A percentile compares a stretch with the other conserved stretches of the same genome.
phyloP scores from a whole-genome alignment of 2,329 filamentous ascomycete genomes.

The Cladosporium sp. region DNA sequence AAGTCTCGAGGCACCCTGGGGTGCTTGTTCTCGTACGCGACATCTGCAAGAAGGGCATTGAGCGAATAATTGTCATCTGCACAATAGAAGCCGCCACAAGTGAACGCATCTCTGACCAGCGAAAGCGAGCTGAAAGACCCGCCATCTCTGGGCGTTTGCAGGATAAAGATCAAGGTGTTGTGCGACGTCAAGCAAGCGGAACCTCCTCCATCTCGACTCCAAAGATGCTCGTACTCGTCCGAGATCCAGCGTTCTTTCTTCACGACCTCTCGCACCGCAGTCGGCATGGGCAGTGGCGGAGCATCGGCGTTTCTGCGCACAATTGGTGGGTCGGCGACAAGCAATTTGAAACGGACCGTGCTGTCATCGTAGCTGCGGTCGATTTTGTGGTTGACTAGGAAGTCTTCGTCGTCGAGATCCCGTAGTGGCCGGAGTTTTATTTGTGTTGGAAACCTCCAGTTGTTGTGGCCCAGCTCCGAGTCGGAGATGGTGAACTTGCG shows the following conservation, averaged over 20 bases:
- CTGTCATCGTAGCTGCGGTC: slow-evolving; percentile 33
- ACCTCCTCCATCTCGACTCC: slow-evolving; percentile 31
- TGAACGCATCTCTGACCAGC: slow-evolving; percentile 27
- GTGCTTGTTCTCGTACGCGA: slow-evolving; percentile 30
- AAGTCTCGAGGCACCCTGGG: slow-evolving; percentile 32
- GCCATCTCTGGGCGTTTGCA: slow-evolving; percentile 32
- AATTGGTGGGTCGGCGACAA: slow-evolving; percentile 17
- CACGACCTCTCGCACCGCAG: slow-evolving; percentile 23
- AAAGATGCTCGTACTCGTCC: slow-evolving; percentile 32
- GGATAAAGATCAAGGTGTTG: slow-evolving; percentile 29
- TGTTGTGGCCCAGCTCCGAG: slow-evolving; percentile 31
- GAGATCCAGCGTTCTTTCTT: slow-evolving; percentile 30
- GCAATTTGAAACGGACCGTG: slow-evolving; percentile 31
- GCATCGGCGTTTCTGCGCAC: slow-evolving; percentile 26
- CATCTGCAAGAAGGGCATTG: slow-evolving; percentile 23
- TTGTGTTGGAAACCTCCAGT: slow-evolving; percentile 28
- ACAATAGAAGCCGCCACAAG: slow-evolving; percentile 30
- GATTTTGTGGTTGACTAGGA: slow-evolving; percentile 32
- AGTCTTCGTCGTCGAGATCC: slow-evolving; percentile 30
- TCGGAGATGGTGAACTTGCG: slow-evolving; percentile 30
- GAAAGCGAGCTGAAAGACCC: slow-evolving; percentile 32
- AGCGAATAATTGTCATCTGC: slow-evolving; percentile 27
- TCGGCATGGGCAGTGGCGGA: slow-evolving; percentile 23
- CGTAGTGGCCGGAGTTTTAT: slow-evolving; percentile 28
- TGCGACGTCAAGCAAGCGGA: slow-evolving; percentile 28